phyloP scores from a whole-genome alignment of 1,284 basidiomycete species.

The Ustilago cynodontis region DNA sequence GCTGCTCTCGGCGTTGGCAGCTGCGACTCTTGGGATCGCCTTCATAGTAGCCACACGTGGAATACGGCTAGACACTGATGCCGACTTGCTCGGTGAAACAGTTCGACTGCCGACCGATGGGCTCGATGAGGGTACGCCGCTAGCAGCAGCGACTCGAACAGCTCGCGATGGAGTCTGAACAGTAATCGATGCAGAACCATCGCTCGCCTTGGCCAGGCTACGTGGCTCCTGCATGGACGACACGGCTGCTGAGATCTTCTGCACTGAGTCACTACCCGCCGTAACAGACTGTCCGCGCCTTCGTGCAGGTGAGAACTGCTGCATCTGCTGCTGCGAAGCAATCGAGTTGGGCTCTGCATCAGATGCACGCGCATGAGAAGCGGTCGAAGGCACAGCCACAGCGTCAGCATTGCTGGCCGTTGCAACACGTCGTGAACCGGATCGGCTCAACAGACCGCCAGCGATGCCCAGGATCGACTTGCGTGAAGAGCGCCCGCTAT shows the following conservation, averaged over 20 bases:
- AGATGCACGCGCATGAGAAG: not conserved
- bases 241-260: conserved; percentile 6
- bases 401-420: conserved; percentile 10
- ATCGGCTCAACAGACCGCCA: conserved; percentile 46
- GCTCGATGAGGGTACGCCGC: conserved; percentile 23
- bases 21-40: conserved; percentile 17
- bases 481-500: conserved; percentile 55
- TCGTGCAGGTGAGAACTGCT: conserved; percentile 17
- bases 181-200: not conserved
- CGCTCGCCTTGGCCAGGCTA: conserved; percentile 3
- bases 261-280: conserved; percentile 1
- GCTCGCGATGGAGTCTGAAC: conserved; percentile 33
- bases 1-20: conserved; percentile 22
- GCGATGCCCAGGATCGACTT: conserved; percentile 61
- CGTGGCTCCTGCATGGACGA: conserved; percentile 8
- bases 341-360: not conserved
- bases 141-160: conserved; percentile 7
- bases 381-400: not conserved
- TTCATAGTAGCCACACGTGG: conserved; percentile 53
- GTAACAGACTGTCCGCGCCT: conserved; percentile 26
- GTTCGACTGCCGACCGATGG: conserved; percentile 31
- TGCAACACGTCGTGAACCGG: conserved; percentile 30
- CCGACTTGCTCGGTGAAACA: conserved; percentile 33
- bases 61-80: conserved; percentile 53
- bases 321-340: conserved; percentile 13